A percentile compares a stretch with the other conserved stretches of the same genome.
Evolutionary conservation across 2,329 filamentous ascomycete species (phyloP).

Genomic region (Phaeosphaeria sp.): DNA sequence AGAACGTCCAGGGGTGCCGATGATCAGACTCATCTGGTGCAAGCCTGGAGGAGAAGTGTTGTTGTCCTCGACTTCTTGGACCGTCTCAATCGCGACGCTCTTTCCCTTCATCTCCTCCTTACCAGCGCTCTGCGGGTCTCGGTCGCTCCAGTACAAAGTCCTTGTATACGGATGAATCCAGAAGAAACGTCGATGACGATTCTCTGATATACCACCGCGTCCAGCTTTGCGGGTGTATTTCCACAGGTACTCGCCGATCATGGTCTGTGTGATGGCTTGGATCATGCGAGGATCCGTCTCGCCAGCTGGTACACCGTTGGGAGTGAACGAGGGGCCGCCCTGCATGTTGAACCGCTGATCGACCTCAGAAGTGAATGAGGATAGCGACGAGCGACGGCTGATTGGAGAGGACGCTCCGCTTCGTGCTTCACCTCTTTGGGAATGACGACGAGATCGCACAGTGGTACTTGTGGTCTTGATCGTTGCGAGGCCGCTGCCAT

Average conservation of each 20-base stretch:
- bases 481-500: slow-evolving; percentile 54
- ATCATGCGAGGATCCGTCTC: slow-evolving; percentile 97
- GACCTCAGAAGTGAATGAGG: slow-evolving; percentile 93
- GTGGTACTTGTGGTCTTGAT: slow-evolving; percentile 61
- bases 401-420: slow-evolving; percentile 57
- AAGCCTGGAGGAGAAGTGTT: slow-evolving; percentile 95
- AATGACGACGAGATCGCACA: slow-evolving; percentile 54
- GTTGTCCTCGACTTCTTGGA: slow-evolving; percentile 90
- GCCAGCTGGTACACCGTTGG: slow-evolving; percentile 66
- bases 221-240: slow-evolving; percentile 97
- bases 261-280: slow-evolving; percentile 97
- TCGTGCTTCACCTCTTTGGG: slow-evolving; percentile 52
- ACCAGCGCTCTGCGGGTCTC: slow-evolving; percentile 82
- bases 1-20: slow-evolving; percentile 85
- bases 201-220: slow-evolving; percentile 86
- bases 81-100: slow-evolving; percentile 92
- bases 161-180: slow-evolving; percentile 99
- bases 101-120: slow-evolving; percentile 79
- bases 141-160: slow-evolving; percentile 95
- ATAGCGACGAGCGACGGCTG: slow-evolving; percentile 83
- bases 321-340: slow-evolving; percentile 52
- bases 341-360: slow-evolving; percentile 85
- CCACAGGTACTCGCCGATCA: slow-evolving; percentile 99
- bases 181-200: slow-evolving; percentile 93
- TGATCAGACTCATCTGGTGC: slow-evolving; percentile 90